Conservation (phyloP, 352 stramenopile genomes). For the Pythium vanterpoolii region DNA sequence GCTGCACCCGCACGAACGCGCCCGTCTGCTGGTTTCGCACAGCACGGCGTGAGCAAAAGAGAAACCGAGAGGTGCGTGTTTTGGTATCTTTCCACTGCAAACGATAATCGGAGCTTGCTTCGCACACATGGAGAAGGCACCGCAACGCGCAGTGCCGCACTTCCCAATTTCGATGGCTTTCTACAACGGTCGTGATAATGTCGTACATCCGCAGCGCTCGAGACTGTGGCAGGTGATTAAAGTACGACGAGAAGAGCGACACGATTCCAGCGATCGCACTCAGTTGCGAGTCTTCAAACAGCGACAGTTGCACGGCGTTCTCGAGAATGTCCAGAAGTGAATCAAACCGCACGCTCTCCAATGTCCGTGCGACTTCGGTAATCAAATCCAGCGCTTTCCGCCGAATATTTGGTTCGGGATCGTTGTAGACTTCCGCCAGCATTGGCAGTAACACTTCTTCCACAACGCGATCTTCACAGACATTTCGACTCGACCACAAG, state of each 20-base stretch:
- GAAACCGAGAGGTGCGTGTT: conserved; percentile 68
- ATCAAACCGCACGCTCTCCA: conserved; percentile 84
- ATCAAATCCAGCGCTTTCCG: conserved; percentile 57
- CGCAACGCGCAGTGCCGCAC: conserved; percentile 60
- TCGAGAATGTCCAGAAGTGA: conserved; percentile 74
- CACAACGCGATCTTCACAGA: conserved; percentile 83
- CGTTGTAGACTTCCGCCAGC: conserved; percentile 67
- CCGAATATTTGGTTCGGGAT: conserved; percentile 57
- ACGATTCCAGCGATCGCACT: conserved; percentile 55
- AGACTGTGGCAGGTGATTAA: conserved; percentile 69
- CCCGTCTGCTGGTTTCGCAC: conserved; percentile 42
- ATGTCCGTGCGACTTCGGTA: conserved; percentile 57
- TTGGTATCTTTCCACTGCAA: conserved; percentile 68
- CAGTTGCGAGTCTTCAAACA: conserved; percentile 64
- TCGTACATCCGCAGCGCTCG: conserved; percentile 81
- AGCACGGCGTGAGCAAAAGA: conserved; percentile 43
- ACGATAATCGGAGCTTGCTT: conserved; percentile 56
- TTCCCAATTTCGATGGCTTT: conserved; percentile 59
- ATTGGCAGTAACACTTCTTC: conserved; percentile 80
- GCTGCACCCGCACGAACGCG: conserved; percentile 55
- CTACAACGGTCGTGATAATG: conserved; percentile 56
- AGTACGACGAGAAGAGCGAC: conserved; percentile 73
- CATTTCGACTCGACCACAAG: conserved; percentile 68
- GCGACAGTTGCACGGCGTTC: conserved; percentile 59
- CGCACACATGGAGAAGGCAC: conserved; percentile 70